Conservation (phyloP, 768 basidiomycete species). For the Lentinula detonsa region DNA sequence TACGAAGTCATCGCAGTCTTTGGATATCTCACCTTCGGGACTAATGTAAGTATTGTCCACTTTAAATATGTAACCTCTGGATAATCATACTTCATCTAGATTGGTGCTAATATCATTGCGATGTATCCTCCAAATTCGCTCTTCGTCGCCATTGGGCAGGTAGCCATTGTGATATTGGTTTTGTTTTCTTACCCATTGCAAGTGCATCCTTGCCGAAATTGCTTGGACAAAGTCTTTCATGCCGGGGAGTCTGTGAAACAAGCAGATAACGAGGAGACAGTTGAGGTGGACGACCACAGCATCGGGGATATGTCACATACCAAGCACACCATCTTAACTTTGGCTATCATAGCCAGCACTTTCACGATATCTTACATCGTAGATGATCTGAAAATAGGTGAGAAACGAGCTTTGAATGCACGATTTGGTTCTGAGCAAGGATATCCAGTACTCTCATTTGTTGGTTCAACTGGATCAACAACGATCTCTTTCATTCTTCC, state of each 20-base stretch:
- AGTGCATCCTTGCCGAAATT: conserved; percentile 89
- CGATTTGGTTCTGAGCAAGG: background rate
- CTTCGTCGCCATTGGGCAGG: conserved; percentile 88
- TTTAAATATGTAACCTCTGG: background rate
- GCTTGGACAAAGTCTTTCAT: conserved; percentile 85
- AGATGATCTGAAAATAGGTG: conserved; percentile 74
- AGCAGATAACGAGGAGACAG: conserved; percentile 32
- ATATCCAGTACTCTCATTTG: conserved; percentile 80
- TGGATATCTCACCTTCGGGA: conserved; percentile 92
- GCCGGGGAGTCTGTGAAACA: conserved; percentile 27
- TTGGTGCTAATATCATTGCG: conserved; percentile 89
- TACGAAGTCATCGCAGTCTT: conserved; percentile 88
- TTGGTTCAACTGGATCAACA: conserved; percentile 94
- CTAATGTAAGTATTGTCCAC: conserved; percentile 43
- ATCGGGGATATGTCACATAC: conserved; percentile 55
- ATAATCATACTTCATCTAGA: conserved; percentile 32
- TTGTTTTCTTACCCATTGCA: conserved; percentile 93
- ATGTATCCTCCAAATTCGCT: conserved; percentile 91
- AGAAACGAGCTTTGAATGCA: background rate
- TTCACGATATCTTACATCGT: conserved; percentile 77
- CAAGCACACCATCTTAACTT: conserved; percentile 68
- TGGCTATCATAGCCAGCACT: conserved; percentile 54
- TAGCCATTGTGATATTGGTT: conserved; percentile 89
- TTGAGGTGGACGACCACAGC: conserved; percentile 48
- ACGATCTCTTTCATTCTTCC: conserved; percentile 96